phyloP scores from a whole-genome alignment of 2,329 filamentous ascomycete species.

The Monilinia polystroma region DNA sequence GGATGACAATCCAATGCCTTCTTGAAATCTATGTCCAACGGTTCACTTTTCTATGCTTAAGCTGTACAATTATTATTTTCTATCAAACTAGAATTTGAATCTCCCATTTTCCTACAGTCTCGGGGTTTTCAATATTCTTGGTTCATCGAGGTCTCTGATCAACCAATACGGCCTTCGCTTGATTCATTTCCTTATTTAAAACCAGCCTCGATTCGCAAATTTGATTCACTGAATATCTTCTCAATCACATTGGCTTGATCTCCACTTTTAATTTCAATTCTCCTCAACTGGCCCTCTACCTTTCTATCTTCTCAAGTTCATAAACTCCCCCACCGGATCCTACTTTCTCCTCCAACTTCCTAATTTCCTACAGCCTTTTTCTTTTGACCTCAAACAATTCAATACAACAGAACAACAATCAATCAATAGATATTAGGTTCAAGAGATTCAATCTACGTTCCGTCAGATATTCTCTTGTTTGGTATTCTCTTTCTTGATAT shows the following conservation, averaged over 20 bases:
- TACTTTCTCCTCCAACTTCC: not conserved
- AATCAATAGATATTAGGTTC: not conserved
- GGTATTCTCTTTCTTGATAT: not conserved
- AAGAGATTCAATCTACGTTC: not conserved
- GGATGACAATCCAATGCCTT: constrained; percentile 4
- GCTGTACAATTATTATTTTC: not conserved
- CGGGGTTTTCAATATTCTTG: not conserved
- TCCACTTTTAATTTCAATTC: constrained; percentile 4
- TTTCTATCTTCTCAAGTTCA: not conserved
- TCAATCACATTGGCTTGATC: constrained; percentile 11
- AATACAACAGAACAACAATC: not conserved
- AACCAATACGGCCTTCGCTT: constrained; percentile 11
- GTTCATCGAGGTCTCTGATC: not conserved
- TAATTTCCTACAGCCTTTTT: not conserved
- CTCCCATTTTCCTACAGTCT: not conserved
- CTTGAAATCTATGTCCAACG: not conserved
- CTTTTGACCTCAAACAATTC: constrained; percentile 10
- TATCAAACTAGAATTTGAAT: not conserved
- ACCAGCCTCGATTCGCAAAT: constrained; percentile 1
- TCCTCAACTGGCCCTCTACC: not conserved
- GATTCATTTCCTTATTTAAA: not conserved
- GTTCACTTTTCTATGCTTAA: not conserved
- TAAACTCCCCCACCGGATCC: not conserved
- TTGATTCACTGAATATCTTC: constrained; percentile 12
- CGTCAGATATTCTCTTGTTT: constrained; percentile 7